Base-by-base conservation (phyloP, 257 asterid species). In the Orobanche coerulescens region DNA sequence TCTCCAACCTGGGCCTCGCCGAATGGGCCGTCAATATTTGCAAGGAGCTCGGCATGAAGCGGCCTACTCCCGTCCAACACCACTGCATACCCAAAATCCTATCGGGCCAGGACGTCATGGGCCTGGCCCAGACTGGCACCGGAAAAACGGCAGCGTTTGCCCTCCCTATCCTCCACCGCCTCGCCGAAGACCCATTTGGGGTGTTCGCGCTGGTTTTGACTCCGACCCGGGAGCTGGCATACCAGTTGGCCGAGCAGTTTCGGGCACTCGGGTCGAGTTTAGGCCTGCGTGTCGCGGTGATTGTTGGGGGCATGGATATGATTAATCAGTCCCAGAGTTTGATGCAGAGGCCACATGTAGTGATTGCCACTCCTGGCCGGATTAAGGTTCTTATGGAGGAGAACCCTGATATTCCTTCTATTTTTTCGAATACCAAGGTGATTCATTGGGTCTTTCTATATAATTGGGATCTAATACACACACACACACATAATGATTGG, bases 121-220 rank as follows among this genome's bases (percentile, higher is more conserved):
- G 96, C 36, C 54, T 86, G 6, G 95, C 97, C n/a, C 84, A 93
- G 70, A 93, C 96, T 6, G 99, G 99, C 7, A 89, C 90, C 34
- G 97, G 96, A 6, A 93, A 93, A 59, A 93, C 99, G 3, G 97
- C 97, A 0, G 90, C 99, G 1, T 93, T 93, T 44, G 97, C 95
- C 0, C 87, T 93, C 2, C 99, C 99, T 0, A 89, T 93, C 44
- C 94, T 93, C 34, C 82, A 93, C 25, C 79, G 75, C 18, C 77
- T 93, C 2, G 88, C 97, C 0, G 76, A 79, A 57, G 73, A 93
- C 31, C 97, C 95, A 0, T 93, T 70, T 13, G 99, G 99, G 22
- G 97, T 93, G 51, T 93, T 79, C 51, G 88, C 95, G 4, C 65
- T 93, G 58, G 99, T 93, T 23, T 76, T 93, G 47, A 93, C 99